Evolutionary conservation across 148 eudicot species (phyloP), one percentile per base, ranked within the genome.

Genomic region (Tetragonia tetragonoides): DNA sequence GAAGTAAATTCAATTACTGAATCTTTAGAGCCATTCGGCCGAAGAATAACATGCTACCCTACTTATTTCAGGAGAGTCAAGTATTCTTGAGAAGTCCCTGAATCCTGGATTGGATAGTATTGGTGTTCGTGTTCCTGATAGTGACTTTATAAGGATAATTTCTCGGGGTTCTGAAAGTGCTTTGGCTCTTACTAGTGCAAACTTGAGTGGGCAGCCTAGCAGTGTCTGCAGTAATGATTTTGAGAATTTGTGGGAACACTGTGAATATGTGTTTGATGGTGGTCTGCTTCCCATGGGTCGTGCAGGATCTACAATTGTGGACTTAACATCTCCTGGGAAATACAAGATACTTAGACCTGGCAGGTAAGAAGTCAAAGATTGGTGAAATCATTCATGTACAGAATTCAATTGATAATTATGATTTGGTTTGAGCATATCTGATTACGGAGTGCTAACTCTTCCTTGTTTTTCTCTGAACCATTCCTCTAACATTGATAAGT

Each of bases 171-270:
- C 90, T 61, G 81, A 85, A 76, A 93, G 97, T 79, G 97, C 97
- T 24, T 77, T 95, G 78, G 99, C 99, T 70, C 97, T 91, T 66
- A 95, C 97, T 16, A 95, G 99, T 82, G 99, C 97, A 77, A 95
- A 95, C 82, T 84, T 93, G 68, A 95, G 94, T 60, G 97, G 99
- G 62, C 83, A 89, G 75, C 94, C 97, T 46, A 95, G 99, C 79
- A 95, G 95, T 75, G 90, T 95, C 9, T 78, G 86, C 82, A 79
- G 91, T 70, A 76, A 87, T 61, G 97, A 95, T 84, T 95, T 95
- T 47, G 82, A 87, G 77, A 78, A 77, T 80, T 82, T 93, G 57
- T 95, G 97, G 99, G 84, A 89, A 72, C 94, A 95, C 60, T 91
- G 97, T 84, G 94, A 89, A 11, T 85, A 75, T 74, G 90, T 93